These are phyloP conservation scores for Annulohypoxylon stygium DNA, from an alignment of 495 filamentous ascomycete species.

Conservation along the genomic window DNA sequence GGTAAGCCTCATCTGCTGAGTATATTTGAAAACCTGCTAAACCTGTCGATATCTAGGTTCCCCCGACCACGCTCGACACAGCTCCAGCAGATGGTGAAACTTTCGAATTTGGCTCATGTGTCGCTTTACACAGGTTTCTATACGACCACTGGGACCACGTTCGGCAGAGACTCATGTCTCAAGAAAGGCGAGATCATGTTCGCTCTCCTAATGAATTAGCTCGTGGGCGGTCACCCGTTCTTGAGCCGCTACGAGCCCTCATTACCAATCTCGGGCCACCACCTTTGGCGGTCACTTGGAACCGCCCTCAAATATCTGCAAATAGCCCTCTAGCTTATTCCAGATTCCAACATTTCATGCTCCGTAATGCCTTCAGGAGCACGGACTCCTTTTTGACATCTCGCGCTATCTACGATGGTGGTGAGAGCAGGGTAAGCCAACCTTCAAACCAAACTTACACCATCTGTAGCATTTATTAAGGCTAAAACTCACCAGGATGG, in stretches of 20 bases:
- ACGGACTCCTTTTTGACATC: conserved; percentile 70
- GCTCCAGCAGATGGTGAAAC: conserved; percentile 60
- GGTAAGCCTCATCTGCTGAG: conserved; percentile 49
- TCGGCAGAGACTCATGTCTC: conserved; percentile 69
- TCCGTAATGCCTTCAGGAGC: conserved; percentile 72
- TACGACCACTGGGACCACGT: conserved; percentile 79
- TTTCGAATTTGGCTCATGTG: conserved; percentile 76
- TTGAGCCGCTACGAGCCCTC: conserved; percentile 67
- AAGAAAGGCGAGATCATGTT: conserved; percentile 66
- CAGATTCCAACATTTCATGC: conserved; percentile 77
- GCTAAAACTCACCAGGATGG: conserved; percentile 61
- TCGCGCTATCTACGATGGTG: conserved; percentile 75
- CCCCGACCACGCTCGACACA: conserved; percentile 54
- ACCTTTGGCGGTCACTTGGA: conserved; percentile 73
- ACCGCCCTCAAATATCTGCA: conserved; percentile 68
- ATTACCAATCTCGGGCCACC: conserved; percentile 74
- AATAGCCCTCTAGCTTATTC: conserved; percentile 72
- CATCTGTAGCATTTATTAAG: not conserved
- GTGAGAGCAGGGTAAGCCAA: conserved; percentile 68
- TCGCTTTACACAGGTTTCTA: conserved; percentile 73
- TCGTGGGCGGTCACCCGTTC: conserved; percentile 60
- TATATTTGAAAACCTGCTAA: conserved; percentile 14
- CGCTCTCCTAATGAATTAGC: conserved; percentile 63
- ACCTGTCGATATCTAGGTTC: conserved; percentile 48
- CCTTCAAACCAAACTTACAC: not conserved